Conservation (phyloP, 163 green algal species). For the Coccomyxa subellipsoidea region DNA sequence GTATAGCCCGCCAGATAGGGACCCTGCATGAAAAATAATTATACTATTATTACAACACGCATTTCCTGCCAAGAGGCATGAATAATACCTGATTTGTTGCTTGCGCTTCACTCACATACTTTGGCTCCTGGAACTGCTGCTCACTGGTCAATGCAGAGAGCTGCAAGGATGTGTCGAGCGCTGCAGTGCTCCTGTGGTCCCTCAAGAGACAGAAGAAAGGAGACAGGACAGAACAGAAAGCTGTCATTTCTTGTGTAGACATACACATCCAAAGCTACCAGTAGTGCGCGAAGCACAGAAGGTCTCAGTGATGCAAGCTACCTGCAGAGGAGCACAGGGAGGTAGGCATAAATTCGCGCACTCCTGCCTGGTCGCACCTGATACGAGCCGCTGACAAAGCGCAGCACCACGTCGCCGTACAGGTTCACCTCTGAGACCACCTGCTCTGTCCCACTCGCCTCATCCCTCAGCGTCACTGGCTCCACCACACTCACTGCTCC, state of each 20-base stretch:
- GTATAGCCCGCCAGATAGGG: conserved; percentile 69
- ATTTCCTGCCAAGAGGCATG: neutral
- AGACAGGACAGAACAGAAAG: too few relatives aligned
- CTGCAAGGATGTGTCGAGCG: too few relatives aligned
- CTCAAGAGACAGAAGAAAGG: too few relatives aligned
- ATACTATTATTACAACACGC: neutral
- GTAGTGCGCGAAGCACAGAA: too few relatives aligned
- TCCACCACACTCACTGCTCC: conserved; percentile 64
- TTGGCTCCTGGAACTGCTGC: too few relatives aligned
- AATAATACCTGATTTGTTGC: neutral
- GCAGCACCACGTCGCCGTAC: conserved; percentile 95
- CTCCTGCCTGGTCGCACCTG: conserved; percentile 26
- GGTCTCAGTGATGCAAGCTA: neutral
- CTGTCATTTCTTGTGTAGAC: too few relatives aligned
- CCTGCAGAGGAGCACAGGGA: neutral
- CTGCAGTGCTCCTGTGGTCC: too few relatives aligned
- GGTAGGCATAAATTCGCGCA: too few relatives aligned
- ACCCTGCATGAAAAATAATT: conserved; percentile 26
- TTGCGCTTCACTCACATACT: too few relatives aligned
- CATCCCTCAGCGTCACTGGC: conserved; percentile 55
- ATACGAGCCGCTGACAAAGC: conserved; percentile 74
- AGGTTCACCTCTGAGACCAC: conserved; percentile 76
- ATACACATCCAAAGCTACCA: too few relatives aligned
- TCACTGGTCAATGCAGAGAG: too few relatives aligned
- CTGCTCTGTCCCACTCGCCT: conserved; percentile 21